phyloP scores from a whole-genome alignment of 192 early-diverging fungal genomes.

The Jimgerdemannia lactiflua region DNA sequence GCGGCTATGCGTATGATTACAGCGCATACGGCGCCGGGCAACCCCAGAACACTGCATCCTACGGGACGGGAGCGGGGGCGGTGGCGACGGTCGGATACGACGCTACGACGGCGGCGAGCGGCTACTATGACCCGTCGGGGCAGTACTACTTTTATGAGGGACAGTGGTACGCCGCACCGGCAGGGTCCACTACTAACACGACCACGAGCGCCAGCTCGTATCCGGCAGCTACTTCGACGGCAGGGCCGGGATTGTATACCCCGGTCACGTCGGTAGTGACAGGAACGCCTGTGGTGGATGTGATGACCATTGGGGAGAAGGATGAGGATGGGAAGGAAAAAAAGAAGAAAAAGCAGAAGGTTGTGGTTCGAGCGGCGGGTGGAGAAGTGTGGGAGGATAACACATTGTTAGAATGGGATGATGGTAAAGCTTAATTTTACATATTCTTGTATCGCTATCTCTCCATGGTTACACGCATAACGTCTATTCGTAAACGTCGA shows the following conservation, averaged over 20 bases:
- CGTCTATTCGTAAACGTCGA: too few species aligned
- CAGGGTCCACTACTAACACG: neutral
- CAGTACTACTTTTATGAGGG: neutral
- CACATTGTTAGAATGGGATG: slow-evolving; percentile 83
- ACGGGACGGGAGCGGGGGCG: neutral
- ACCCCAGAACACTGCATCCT: neutral
- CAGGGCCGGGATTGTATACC: neutral
- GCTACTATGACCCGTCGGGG: neutral
- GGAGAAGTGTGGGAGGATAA: slow-evolving; percentile 94
- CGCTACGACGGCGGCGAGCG: neutral
- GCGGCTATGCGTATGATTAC: neutral
- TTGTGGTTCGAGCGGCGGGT: slow-evolving; percentile 77
- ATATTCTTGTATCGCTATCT: neutral
- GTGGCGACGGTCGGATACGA: neutral
- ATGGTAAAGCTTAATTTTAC: slow-evolving; percentile 39
- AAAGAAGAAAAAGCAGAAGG: slow-evolving; percentile 56
- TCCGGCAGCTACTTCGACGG: neutral
- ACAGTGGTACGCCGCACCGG: neutral
- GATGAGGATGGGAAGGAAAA: slow-evolving; percentile 28
- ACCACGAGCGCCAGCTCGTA: neutral
- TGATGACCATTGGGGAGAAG: slow-evolving; percentile 2
- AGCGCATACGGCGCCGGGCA: neutral
- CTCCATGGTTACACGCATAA: too few species aligned
- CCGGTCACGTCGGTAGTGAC: neutral
- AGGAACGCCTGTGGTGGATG: neutral